Evolutionary conservation across 495 filamentous ascomycete species (phyloP), one percentile per base, ranked within the genome.

Genomic region (Tuber magnatum): DNA sequence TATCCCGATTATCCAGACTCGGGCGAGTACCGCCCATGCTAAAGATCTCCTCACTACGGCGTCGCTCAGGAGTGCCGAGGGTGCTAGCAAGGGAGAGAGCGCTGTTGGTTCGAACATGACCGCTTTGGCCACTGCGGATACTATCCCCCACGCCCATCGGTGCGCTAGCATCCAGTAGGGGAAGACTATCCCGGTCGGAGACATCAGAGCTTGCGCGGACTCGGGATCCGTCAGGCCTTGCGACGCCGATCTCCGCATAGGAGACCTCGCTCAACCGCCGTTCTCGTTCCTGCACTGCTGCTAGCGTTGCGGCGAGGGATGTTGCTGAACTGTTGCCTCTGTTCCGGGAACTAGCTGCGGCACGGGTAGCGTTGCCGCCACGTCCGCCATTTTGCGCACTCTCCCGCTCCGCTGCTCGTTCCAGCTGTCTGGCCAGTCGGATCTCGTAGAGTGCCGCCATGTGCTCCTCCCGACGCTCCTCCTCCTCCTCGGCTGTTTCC

Each of bases 381-480:
- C 70, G 88, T 85, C 56, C 91, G 84, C 76, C 88, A 84, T 71
- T 87, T 87, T 51, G 91, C 85, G 43, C 92, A 87, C 73, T 91
- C 88, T 97, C 92, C 9, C 94, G 89, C 71, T 93, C 93, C 9
- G 89, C 91, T 88, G 74, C 77, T 44, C 89, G 86, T 82, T 97
- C 92, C 61, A 87, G 86, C 46, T 94, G 89, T 68, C 95, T 89
- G 28, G 92, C 89, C 5, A 91, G 83, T 39, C 95, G 92, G 69
- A 98, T 92, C 81, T 97, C 92, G 84, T 97, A 99, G 39, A 98
- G 83, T 12, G 92, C 87, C 69, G 94, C 92, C 95, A 98, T 98
- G 80, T 98, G 91, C 44, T 92, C 89, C 74, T 98, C 94, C n/a
- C 95, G 87, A 48, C 93, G 86, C 3, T 83, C 83, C 80, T 99